Conservation (phyloP, 1,139 yeast species). For the Sugiyamaella sp. region DNA sequence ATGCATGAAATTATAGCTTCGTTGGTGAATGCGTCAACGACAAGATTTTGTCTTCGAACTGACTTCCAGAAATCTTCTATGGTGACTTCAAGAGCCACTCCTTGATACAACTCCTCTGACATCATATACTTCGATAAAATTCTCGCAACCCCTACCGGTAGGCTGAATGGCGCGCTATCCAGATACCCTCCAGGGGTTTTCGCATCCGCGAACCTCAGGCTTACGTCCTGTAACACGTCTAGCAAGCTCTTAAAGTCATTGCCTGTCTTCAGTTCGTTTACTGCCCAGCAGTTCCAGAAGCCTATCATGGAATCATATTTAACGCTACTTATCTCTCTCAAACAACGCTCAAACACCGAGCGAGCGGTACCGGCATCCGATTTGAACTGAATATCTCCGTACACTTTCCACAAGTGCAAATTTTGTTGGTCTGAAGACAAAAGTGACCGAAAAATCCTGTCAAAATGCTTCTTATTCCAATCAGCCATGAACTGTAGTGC, state of each 20-base stretch:
- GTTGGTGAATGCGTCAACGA: conserved; percentile 11
- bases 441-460: conserved; percentile 9
- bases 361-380: conserved; percentile 12
- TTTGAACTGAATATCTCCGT: conserved; percentile 11
- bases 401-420: conserved; percentile 19
- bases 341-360: conserved; percentile 7
- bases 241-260: background rate
- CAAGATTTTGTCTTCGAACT: background rate
- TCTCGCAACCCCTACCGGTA: background rate
- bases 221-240: background rate
- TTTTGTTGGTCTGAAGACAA: conserved; percentile 4
- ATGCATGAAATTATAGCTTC: conserved; percentile 5
- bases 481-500: conserved; percentile 17
- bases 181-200: background rate
- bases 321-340: background rate
- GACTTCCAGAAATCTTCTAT: conserved; percentile 8
- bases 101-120: background rate
- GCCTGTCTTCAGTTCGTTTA: conserved; percentile 4
- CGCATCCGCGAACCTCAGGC: background rate
- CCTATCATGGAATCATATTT: background rate
- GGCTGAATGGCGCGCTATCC: background rate
- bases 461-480: conserved; percentile 3
- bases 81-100: background rate
- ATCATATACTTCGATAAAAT: background rate
- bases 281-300: conserved; percentile 15